phyloP scores from a whole-genome alignment of 257 asterid species.

The Solanum commersonii region DNA sequence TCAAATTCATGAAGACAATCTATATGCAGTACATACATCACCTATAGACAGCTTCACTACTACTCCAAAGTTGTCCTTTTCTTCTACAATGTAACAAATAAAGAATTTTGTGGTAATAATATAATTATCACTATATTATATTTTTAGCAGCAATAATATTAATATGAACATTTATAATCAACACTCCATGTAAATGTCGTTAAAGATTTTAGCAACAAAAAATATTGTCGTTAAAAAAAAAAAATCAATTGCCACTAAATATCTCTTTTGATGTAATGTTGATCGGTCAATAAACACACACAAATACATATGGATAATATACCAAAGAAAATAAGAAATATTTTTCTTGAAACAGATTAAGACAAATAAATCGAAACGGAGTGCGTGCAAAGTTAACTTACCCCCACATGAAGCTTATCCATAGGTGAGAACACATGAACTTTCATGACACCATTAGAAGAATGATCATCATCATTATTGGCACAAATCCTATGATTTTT shows the following conservation, averaged over 20 bases:
- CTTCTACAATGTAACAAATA: too few relatives aligned
- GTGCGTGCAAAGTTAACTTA: not conserved
- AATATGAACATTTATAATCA: too few relatives aligned
- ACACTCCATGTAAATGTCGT: not conserved
- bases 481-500: not conserved
- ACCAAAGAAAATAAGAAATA: not conserved
- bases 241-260: not conserved
- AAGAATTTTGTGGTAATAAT: too few relatives aligned
- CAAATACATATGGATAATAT: not conserved
- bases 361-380: not conserved
- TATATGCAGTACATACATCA: too few relatives aligned
- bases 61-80: too few relatives aligned
- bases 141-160: too few relatives aligned
- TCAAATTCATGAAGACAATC: too few relatives aligned
- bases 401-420: slow-evolving; percentile 7
- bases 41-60: too few relatives aligned
- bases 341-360: not conserved
- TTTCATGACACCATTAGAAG: slow-evolving; percentile 1
- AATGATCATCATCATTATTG: slow-evolving; percentile 1
- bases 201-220: too few relatives aligned
- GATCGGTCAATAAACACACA: not conserved
- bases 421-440: slow-evolving; percentile 11
- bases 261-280: not conserved
- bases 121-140: too few relatives aligned
- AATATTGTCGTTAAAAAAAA: not conserved